Evolutionary conservation across 306 rosid genomes (phyloP).

Genomic region (Purshia tridentata): DNA sequence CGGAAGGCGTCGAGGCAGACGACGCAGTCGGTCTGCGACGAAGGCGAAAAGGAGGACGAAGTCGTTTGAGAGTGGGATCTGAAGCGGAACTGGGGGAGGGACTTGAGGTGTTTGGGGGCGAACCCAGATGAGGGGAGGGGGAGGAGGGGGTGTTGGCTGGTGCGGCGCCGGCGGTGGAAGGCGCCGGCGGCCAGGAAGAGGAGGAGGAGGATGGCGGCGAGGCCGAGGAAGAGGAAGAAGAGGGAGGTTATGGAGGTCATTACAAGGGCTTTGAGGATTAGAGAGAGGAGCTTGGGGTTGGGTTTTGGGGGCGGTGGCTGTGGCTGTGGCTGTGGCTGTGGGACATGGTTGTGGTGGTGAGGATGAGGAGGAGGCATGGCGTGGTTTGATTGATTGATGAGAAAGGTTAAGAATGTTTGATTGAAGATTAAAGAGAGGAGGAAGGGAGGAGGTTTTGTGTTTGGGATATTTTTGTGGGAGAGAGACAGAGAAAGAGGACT

Average conservation of each 20-base stretch:
- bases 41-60: background rate
- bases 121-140: constrained; percentile 36
- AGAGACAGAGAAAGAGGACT: background rate
- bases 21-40: constrained; percentile 48
- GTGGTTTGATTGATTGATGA: background rate
- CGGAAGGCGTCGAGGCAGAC: constrained; percentile 71
- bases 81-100: constrained; percentile 59
- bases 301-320: constrained; percentile 47
- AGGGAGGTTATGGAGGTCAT: constrained; percentile 72
- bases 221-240: constrained; percentile 71
- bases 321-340: constrained; percentile 3
- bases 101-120: constrained; percentile 40
- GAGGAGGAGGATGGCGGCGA: constrained; percentile 69
- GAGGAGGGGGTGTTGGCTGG: constrained; percentile 7
- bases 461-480: background rate
- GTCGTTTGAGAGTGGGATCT: constrained; percentile 10
- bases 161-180: constrained; percentile 54
- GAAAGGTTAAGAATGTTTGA: background rate
- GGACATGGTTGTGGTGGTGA: background rate
- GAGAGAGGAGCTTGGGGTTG: constrained; percentile 50
- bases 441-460: too few relatives aligned
- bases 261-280: constrained; percentile 64
- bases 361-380: constrained; percentile 9
- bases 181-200: constrained; percentile 60
- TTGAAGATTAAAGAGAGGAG: background rate